Evolutionary conservation across 2,329 filamentous ascomycete species (phyloP).

Genomic region (Cercospora sp.): DNA sequence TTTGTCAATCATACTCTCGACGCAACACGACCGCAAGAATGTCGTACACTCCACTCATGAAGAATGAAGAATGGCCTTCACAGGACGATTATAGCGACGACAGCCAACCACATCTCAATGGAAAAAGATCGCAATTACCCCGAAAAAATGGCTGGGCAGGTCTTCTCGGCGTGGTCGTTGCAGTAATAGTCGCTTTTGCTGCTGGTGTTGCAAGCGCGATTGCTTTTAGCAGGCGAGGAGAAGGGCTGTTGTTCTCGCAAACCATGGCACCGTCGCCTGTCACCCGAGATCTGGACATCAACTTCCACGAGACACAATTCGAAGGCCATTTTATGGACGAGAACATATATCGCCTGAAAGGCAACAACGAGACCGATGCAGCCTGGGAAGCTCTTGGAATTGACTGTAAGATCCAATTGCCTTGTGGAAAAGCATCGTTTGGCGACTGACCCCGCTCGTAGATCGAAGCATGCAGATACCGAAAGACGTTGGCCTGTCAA

Average conservation of each 20-base stretch:
- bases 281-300: conserved; percentile 22
- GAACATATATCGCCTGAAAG: conserved; percentile 54
- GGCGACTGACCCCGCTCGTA: not conserved
- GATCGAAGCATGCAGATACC: conserved; percentile 19
- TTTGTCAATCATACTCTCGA: not conserved
- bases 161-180: conserved; percentile 16
- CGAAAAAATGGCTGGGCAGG: conserved; percentile 17
- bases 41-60: conserved; percentile 18
- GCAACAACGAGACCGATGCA: conserved; percentile 50
- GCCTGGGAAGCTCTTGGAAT: conserved; percentile 58
- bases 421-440: conserved; percentile 25
- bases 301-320: conserved; percentile 42
- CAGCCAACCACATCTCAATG: conserved; percentile 7
- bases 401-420: conserved; percentile 48
- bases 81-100: conserved; percentile 21
- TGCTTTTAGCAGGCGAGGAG: conserved; percentile 9
- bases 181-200: conserved; percentile 19
- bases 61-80: conserved; percentile 13
- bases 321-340: conserved; percentile 60
- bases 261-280: conserved; percentile 20
- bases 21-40: conserved; percentile 1
- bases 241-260: not conserved
- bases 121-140: not conserved
- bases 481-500: conserved; percentile 30
- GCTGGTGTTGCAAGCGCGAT: conserved; percentile 18